Percentiles rank a stretch among this genome's conserved stretches.
phyloP scores from a whole-genome alignment of 768 basidiomycete genomes.

The Clitopilus passeckerianus region DNA sequence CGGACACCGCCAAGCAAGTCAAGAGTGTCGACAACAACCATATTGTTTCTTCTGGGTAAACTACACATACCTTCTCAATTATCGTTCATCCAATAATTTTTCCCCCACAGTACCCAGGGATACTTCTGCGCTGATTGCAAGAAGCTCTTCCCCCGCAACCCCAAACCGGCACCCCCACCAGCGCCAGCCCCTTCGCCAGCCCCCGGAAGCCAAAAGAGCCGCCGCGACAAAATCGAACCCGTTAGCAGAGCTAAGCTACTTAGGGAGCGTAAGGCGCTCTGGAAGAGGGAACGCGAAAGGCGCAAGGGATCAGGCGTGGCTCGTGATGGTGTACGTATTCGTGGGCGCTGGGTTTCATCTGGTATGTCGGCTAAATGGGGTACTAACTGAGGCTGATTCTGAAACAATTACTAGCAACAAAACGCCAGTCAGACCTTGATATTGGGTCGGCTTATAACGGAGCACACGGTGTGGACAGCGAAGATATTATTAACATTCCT shows the following conservation, averaged over 20 bases:
- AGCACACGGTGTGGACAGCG: conserved; percentile 59
- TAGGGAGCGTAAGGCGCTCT: conserved; percentile 40
- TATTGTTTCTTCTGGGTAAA: conserved; percentile 58
- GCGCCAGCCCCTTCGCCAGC: conserved; percentile 36
- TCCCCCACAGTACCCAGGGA: conserved; percentile 38
- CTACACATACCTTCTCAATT: conserved; percentile 10
- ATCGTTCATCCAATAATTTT: conserved; percentile 3
- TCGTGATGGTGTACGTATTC: conserved; percentile 40
- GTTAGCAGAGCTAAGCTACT: conserved; percentile 44
- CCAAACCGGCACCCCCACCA: conserved; percentile 11
- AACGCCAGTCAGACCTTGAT: conserved; percentile 17
- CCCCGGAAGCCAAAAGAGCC: conserved; percentile 30
- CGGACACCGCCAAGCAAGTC: conserved; percentile 38
- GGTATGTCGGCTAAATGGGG: conserved; percentile 23
- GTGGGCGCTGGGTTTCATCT: conserved; percentile 58
- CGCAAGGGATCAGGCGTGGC: conserved; percentile 25
- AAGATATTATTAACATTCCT: conserved; percentile 57
- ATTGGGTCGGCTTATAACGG: conserved; percentile 56
- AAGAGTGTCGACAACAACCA: conserved; percentile 54
- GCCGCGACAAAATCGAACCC: conserved; percentile 30
- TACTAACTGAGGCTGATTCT: too few relatives aligned
- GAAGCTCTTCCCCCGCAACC: conserved; percentile 44
- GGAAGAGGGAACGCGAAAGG: conserved; percentile 38
- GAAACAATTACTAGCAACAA: background rate
- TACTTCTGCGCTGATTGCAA: conserved; percentile 54